phyloP scores from a whole-genome alignment of 257 asterid genomes.

The Thymus quinquecostatus region DNA sequence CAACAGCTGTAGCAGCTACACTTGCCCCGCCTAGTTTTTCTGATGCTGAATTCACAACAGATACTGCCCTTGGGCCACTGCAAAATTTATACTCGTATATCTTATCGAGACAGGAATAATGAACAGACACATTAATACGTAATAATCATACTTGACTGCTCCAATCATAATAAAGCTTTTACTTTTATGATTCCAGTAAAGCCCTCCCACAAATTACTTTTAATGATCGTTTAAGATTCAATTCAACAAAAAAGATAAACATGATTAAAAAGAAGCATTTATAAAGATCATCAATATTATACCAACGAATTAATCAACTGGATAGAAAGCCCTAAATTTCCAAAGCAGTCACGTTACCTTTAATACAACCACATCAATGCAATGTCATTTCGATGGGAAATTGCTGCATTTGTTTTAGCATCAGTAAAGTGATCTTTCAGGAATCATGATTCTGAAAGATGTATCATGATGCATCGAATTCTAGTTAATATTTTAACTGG shows the following conservation, averaged over 20 bases:
- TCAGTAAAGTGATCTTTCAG: conserved; percentile 76
- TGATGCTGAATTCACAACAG: conserved; percentile 81
- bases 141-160: neutral
- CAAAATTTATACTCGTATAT: conserved; percentile 27
- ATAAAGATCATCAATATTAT: neutral
- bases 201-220: neutral
- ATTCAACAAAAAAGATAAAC: neutral
- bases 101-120: conserved; percentile 22
- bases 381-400: conserved; percentile 22
- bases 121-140: too few species aligned
- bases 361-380: conserved; percentile 25
- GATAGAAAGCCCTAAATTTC: conserved; percentile 12
- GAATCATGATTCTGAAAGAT: conserved; percentile 60
- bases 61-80: conserved; percentile 95
- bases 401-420: conserved; percentile 66
- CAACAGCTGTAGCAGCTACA: conserved; percentile 74
- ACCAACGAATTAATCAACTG: conserved; percentile 16
- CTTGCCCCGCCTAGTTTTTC: conserved; percentile 83
- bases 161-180: neutral
- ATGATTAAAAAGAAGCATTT: neutral
- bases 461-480: conserved; percentile 70
- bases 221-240: neutral
- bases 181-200: neutral
- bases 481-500: conserved; percentile 7
- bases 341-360: neutral